Evolutionary conservation across 2,329 filamentous ascomycete genomes (phyloP).

Genomic region (Dissoconium aciculare): DNA sequence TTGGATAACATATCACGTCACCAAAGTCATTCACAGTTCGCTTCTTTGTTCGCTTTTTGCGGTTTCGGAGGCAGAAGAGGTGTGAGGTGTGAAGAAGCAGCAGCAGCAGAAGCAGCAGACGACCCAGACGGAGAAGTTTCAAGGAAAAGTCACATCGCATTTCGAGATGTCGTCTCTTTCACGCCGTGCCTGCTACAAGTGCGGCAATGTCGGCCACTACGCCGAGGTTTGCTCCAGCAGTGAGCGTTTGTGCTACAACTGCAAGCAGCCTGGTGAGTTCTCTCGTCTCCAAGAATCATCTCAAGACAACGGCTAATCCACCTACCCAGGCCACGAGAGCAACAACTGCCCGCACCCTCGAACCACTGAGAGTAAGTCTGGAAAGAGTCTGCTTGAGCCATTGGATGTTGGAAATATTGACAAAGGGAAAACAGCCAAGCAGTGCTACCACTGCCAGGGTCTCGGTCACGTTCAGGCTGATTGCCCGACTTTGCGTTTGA

Average conservation of each 20-base stretch:
- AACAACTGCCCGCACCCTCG: conserved; percentile 93
- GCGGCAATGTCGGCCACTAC: conserved; percentile 39
- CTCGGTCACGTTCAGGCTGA: conserved; percentile 97
- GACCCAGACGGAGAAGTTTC: too few relatives aligned
- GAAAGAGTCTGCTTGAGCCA: too few relatives aligned
- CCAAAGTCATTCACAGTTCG: too few relatives aligned
- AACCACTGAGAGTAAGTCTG: conserved; percentile 66
- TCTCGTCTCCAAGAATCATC: too few relatives aligned
- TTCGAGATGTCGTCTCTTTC: conserved; percentile 38
- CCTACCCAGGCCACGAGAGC: conserved; percentile 66
- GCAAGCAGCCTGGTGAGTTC: conserved; percentile 68
- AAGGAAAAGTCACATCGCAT: too few relatives aligned
- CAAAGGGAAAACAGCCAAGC: conserved; percentile 86
- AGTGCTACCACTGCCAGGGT: conserved; percentile 99
- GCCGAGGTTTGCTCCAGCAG: conserved; percentile 91
- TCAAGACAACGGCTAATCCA: too few relatives aligned
- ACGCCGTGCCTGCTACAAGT: conserved; percentile 41
- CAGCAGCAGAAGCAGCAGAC: too few relatives aligned
- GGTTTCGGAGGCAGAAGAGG: too few relatives aligned
- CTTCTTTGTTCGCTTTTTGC: too few relatives aligned
- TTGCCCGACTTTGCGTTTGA: conserved; percentile 89
- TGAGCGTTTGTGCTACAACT: conserved; percentile 99
- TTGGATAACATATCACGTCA: too few relatives aligned
- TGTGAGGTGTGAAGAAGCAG: too few relatives aligned
- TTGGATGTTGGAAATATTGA: too few relatives aligned